These are phyloP conservation scores for Cryphonectria japonica DNA, from an alignment of 2,329 filamentous ascomycete genomes.

Conservation along the genomic window DNA sequence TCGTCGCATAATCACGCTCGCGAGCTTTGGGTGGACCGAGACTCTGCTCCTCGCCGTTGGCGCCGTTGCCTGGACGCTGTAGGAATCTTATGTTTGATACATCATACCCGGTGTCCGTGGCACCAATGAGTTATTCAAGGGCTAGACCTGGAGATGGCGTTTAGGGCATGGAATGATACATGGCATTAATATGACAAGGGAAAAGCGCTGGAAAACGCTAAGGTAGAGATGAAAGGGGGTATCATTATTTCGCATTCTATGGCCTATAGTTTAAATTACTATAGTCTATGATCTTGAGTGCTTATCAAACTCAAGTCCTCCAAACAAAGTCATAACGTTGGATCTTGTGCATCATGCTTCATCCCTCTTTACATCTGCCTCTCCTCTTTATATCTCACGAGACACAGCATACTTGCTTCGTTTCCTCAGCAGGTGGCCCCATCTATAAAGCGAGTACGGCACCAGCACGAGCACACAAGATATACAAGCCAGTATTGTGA, in stretches of 20 bases:
- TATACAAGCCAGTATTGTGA: constrained; percentile 40
- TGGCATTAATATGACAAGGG: neutral
- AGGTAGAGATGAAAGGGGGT: neutral
- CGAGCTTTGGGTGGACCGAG: constrained; percentile 5
- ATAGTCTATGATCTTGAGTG: no score
- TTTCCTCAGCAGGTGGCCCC: constrained; percentile 29
- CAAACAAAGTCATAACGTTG: neutral
- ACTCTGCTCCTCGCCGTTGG: constrained; percentile 13
- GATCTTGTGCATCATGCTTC: neutral
- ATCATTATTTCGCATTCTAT: neutral
- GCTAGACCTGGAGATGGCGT: constrained; percentile 11
- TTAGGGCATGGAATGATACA: neutral
- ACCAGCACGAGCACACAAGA: constrained; percentile 36
- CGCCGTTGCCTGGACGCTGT: constrained; percentile 10
- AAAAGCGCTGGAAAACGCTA: constrained; percentile 5
- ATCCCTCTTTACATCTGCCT: neutral
- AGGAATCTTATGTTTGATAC: neutral
- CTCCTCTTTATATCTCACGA: constrained; percentile 10
- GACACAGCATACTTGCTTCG: constrained; percentile 28
- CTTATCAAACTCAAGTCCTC: neutral
- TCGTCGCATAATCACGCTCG: neutral
- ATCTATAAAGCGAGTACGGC: constrained; percentile 37
- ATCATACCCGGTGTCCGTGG: neutral
- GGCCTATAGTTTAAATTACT: neutral
- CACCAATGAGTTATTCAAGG: neutral